Conservation (phyloP, 495 filamentous ascomycete genomes). For the Pyrenula massariospora region DNA sequence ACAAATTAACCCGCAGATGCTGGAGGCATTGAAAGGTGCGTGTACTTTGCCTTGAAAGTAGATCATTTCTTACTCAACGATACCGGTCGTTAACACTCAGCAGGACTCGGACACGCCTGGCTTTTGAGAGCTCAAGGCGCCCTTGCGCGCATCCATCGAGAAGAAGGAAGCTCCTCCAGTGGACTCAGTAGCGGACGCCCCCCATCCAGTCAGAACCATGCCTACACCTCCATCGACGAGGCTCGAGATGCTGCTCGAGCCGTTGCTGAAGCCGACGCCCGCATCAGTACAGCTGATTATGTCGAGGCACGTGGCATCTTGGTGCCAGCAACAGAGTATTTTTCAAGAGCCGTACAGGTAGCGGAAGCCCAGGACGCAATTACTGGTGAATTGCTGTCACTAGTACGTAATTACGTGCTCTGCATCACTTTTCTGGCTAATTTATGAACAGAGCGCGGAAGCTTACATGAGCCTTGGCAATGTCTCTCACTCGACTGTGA, state of each 20-base stretch:
- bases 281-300: slow-evolving; percentile 29
- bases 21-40: slow-evolving; percentile 29
- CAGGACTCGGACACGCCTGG: slow-evolving; percentile 38
- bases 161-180: slow-evolving; percentile 25
- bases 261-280: slow-evolving; percentile 22
- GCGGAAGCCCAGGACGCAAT: slow-evolving; percentile 19
- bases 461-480: slow-evolving; percentile 42
- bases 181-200: slow-evolving; percentile 14
- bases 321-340: slow-evolving; percentile 35
- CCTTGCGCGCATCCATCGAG: slow-evolving; percentile 31
- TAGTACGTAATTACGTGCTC: slow-evolving; percentile 17
- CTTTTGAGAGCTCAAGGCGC: slow-evolving; percentile 33
- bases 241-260: slow-evolving; percentile 3
- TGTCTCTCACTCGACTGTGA: slow-evolving; percentile 27
- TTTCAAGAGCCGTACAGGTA: slow-evolving; percentile 26
- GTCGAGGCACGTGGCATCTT: slow-evolving; percentile 34
- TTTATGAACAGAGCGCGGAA: slow-evolving; percentile 29
- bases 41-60: not conserved
- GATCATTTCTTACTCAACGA: not conserved
- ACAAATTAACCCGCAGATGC: slow-evolving; percentile 23
- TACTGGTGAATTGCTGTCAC: slow-evolving; percentile 26
- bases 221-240: slow-evolving; percentile 4
- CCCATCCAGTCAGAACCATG: not conserved
- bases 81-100: slow-evolving; percentile 1
- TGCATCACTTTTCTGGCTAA: slow-evolving; percentile 1